Conservation (phyloP, 1,139 yeast species). For the Pichia terricola region DNA sequence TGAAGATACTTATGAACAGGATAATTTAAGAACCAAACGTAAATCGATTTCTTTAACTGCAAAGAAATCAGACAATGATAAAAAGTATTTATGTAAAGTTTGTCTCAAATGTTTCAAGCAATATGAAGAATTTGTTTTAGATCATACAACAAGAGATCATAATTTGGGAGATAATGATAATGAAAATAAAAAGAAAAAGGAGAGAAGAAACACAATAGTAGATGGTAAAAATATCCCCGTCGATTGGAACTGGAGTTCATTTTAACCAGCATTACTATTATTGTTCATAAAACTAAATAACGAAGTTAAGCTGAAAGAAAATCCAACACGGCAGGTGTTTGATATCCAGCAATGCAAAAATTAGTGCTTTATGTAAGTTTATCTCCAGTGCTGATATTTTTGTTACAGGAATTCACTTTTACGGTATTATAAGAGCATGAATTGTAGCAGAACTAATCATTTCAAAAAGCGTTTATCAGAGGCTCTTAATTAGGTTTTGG, state of each 20-base stretch:
- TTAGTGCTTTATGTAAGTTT: too few relatives aligned
- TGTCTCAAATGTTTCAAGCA: constrained; percentile 68
- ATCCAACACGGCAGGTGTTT: too few relatives aligned
- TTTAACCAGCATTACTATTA: constrained; percentile 24
- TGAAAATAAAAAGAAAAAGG: constrained; percentile 15
- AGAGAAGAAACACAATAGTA: constrained; percentile 15
- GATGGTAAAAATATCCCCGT: constrained; percentile 44
- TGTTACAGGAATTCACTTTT: too few relatives aligned
- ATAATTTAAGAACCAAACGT: constrained; percentile 42
- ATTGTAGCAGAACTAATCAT: too few relatives aligned
- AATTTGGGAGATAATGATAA: constrained; percentile 18
- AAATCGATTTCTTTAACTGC: neutral
- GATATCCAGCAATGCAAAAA: too few relatives aligned
- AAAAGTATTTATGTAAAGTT: constrained; percentile 51
- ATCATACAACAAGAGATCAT: constrained; percentile 26
- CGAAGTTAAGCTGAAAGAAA: too few relatives aligned
- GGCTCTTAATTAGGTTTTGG: too few relatives aligned
- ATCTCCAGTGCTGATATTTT: too few relatives aligned
- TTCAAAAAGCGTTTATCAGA: too few relatives aligned
- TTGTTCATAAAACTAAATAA: too few relatives aligned
- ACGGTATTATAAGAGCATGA: too few relatives aligned
- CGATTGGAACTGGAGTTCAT: constrained; percentile 76
- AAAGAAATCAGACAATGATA: constrained; percentile 5
- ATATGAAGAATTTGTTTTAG: constrained; percentile 41
- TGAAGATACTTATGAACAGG: neutral